A percentile compares a stretch with the other conserved stretches of the same genome.
Evolutionary conservation across 371 early-diverging fungal species (phyloP).

Genomic region (Conidiobolus incongruus): DNA sequence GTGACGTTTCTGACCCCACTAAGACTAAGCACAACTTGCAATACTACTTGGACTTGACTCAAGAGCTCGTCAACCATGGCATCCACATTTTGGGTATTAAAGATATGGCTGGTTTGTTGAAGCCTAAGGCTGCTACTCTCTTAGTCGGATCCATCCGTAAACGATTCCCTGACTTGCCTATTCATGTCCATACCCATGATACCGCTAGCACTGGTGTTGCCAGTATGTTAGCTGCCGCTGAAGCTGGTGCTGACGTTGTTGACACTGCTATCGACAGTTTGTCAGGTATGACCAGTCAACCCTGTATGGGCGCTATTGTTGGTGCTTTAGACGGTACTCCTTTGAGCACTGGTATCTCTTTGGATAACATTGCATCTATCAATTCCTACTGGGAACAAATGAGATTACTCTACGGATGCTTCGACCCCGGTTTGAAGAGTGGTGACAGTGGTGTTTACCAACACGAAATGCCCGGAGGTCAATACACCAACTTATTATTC

Average conservation of each 20-base stretch:
- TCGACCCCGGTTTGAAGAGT: conserved; percentile 71
- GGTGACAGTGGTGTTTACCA: conserved; percentile 78
- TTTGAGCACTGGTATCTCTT: conserved; percentile 56
- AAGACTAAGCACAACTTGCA: conserved; percentile 54
- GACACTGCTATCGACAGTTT: conserved; percentile 83
- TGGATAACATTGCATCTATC: conserved; percentile 48
- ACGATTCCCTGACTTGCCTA: conserved; percentile 74
- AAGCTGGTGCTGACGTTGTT: conserved; percentile 85
- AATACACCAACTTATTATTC: conserved; percentile 93
- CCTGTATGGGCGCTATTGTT: conserved; percentile 86
- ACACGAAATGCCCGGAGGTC: conserved; percentile 93
- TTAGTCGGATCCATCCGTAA: conserved; percentile 61
- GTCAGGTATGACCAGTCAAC: conserved; percentile 92
- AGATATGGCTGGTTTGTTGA: conserved; percentile 93
- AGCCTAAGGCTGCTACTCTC: conserved; percentile 67
- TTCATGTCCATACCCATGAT: conserved; percentile 92
- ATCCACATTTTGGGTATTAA: conserved; percentile 88
- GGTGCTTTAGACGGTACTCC: conserved; percentile 53
- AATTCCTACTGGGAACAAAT: conserved; percentile 92
- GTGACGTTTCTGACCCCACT: conserved; percentile 69
- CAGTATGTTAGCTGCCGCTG: conserved; percentile 73
- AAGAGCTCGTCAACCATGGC: conserved; percentile 67
- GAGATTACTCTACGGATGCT: conserved; percentile 79
- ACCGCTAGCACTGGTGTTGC: conserved; percentile 93
- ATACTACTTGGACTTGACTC: conserved; percentile 82